Base-by-base conservation (phyloP, 805 yeast genomes). In the Ogataea ramenticola region DNA sequence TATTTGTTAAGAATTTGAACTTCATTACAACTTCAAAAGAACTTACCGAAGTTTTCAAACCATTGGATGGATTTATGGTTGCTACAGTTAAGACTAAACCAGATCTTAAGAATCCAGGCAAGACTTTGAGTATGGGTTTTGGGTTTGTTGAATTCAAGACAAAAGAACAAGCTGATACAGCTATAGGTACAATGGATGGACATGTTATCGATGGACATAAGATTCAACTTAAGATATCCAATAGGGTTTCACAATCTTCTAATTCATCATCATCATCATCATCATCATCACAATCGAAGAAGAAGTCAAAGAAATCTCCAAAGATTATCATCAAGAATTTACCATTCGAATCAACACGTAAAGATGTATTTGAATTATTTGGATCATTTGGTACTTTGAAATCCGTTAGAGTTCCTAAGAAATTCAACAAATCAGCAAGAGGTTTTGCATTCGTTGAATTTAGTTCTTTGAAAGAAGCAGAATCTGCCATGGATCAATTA, bases 361-460 rank as follows among this genome's bases (percentile, higher is more conserved):
- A 86, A 57, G 98, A 93, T 58, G 80, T 93, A n/a, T 80, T 86
- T 56, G 95, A 89, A 61, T 71, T 93, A 51, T 90, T 93, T 66
- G 89, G 93, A 46, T 82, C 98, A 1, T 93, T 91, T 67, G 99
- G 99, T 46, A 90, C 86, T 65, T 72, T 93, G 57, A 87, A 90
- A 57, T 86, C 97, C 2, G 96, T 90, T 36, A 80, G 99, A 59
- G 91, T 93, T 40, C 99, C 99, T 29, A 85, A 86, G 77, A 93
- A 93, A 63, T 90, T 91, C 69, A 95, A 93, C 72, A 86, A 84
- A 60, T 76, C 88, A 32, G 95, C 97, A 12, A 80, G 99, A 61
- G 99, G 99, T 61, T 93, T 93, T 71, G 99, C 98, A 0, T 93
- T 93, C 63, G 96, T 95, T 39, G 99, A 93, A 66, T 93, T 85